A percentile compares a stretch with the other conserved stretches of the same genome.
phyloP scores from a whole-genome alignment of 768 basidiomycete species.

The Boletus subcaerulescens region DNA sequence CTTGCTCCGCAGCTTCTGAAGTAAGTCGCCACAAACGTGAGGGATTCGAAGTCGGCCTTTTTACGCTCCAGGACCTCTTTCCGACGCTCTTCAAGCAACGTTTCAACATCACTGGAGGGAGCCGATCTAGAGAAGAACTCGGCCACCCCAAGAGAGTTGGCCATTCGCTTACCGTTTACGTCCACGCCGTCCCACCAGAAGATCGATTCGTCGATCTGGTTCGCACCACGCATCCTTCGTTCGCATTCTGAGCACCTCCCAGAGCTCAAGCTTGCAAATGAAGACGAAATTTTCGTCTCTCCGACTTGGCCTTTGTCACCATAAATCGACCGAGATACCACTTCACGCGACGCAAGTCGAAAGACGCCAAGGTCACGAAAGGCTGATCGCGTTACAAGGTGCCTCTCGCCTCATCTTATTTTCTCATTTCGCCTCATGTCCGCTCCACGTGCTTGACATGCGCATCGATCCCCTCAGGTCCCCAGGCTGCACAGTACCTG shows the following conservation, averaged over 20 bases:
- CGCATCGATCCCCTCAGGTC: constrained; percentile 46
- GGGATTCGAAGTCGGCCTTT: constrained; percentile 6
- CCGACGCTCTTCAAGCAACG: neutral
- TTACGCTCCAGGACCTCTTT: constrained; percentile 10
- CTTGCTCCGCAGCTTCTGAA: too few species aligned
- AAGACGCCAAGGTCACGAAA: neutral
- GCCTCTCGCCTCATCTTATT: constrained; percentile 9
- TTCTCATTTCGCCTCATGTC: neutral
- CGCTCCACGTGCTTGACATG: neutral
- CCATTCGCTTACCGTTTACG: constrained; percentile 25
- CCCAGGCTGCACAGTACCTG: constrained; percentile 74
- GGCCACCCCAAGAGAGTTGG: constrained; percentile 11
- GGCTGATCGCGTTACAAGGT: constrained; percentile 87
- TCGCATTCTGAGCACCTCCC: constrained; percentile 21
- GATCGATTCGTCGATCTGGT: neutral
- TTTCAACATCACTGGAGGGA: neutral
- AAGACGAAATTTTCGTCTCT: neutral
- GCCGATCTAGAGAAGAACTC: neutral
- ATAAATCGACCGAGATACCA: constrained; percentile 21
- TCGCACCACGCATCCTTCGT: constrained; percentile 22
- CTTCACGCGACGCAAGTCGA: constrained; percentile 12
- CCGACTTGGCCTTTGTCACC: constrained; percentile 23
- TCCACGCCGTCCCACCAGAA: constrained; percentile 15
- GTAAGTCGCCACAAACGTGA: neutral
- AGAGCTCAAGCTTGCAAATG: neutral